Evolutionary conservation across 345 rosid genomes (phyloP), one percentile per base, ranked within the genome.

Genomic region (Clausena lansium): DNA sequence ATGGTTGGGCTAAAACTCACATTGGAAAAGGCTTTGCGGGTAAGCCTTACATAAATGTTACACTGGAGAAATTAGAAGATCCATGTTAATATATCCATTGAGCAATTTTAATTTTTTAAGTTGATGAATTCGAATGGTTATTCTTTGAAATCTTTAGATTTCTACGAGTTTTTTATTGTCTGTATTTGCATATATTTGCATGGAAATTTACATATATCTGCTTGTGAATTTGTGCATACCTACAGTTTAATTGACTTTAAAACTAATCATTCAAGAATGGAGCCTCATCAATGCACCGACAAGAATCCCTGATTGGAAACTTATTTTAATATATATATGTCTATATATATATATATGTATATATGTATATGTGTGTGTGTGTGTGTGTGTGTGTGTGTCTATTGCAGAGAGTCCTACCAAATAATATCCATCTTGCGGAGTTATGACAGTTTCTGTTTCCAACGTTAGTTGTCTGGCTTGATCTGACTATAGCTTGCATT

Each of bases 11-110:
- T 75, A 83, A 78, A 78, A 36, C 33, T 54, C 92, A 89, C 65
- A 86, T 93, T 78, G 84, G 79, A 27, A 92, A 88, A 77, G 98
- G 98, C 33, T 95, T 95, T 81, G 74, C 85, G 70, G 97, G 98
- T 93, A 83, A 7, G 38, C 41, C n/a, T 50, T 52, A 52, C 27
- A 20, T 4, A 33, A 8, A 20, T 35, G 25, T 20, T 11, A 20
- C 47, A 1, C 1, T 35, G 4, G 1, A 65, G 69, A 27, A 22
- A 14, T 41, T 22, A 47, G 2, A 50, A 41, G 11, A 52, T 63
- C 10, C 52, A 38, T 55, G 22, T 74, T 61, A 20, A 25, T 61
- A 28, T 6, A 28, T 13, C 36, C 13, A 74, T 14, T 62, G 17
- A 41, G 59, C 30, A 74, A 61, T 10, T 74, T 27, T 45, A n/a